Conservation (phyloP, 2,329 filamentous ascomycete species). For the Fusarium verticillioides region DNA sequence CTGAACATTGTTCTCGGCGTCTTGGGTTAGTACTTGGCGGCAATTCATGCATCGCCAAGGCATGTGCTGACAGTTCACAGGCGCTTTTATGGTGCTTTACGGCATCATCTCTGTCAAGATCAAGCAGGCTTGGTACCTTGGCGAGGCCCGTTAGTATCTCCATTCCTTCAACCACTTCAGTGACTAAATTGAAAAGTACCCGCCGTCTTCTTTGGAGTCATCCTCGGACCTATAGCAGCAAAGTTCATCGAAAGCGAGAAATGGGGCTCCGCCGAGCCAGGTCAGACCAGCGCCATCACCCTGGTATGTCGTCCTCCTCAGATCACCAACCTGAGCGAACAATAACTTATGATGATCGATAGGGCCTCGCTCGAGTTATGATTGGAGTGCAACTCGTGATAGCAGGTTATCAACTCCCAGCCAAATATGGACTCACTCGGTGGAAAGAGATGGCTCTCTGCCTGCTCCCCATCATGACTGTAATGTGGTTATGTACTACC, state of each 20-base stretch:
- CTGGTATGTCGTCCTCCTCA: constrained; percentile 44
- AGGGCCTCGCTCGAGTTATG: constrained; percentile 65
- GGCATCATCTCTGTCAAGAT: constrained; percentile 63
- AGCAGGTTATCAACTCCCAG: constrained; percentile 70
- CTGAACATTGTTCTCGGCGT: not conserved
- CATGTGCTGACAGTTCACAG: constrained; percentile 37
- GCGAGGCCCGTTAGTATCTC: constrained; percentile 60
- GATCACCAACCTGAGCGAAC: not conserved
- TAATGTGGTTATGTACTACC: constrained; percentile 70
- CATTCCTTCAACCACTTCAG: not conserved
- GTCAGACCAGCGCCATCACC: constrained; percentile 53
- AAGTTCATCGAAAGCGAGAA: constrained; percentile 60
- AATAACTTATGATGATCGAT: not conserved
- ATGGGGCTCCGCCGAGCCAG: constrained; percentile 41
- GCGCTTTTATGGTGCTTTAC: constrained; percentile 60
- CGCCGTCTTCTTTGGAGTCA: constrained; percentile 63
- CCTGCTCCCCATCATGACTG: constrained; percentile 68
- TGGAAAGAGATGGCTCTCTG: constrained; percentile 66
- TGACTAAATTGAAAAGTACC: constrained; percentile 55
- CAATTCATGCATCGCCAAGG: not conserved
- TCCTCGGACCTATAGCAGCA: constrained; percentile 64
- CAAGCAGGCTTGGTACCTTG: constrained; percentile 64
- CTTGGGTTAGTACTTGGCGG: not conserved
- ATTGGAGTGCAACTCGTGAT: constrained; percentile 72
- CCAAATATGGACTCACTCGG: constrained; percentile 60